phyloP scores from a whole-genome alignment of 805 yeast genomes.

The Saccharomycopsis fermentans region DNA sequence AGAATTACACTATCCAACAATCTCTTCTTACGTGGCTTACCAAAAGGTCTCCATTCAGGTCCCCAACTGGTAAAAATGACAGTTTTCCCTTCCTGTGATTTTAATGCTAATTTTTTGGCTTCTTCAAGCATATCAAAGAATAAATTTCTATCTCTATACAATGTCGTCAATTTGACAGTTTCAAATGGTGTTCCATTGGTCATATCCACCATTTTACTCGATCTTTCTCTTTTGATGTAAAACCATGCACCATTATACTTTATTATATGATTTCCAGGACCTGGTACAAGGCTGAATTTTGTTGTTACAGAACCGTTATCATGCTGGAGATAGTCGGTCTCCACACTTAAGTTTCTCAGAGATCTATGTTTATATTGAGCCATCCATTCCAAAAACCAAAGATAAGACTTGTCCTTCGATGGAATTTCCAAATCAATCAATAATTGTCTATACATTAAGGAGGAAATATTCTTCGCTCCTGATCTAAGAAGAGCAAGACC shows the following conservation, averaged over 20 bases:
- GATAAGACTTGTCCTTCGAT: constrained; percentile 83
- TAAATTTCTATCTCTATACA: constrained; percentile 67
- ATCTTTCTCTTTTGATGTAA: constrained; percentile 81
- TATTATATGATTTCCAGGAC: constrained; percentile 91
- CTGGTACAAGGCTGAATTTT: constrained; percentile 86
- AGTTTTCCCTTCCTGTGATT: constrained; percentile 83
- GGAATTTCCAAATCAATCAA: constrained; percentile 90
- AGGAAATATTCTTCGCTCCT: constrained; percentile 52
- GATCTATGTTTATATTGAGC: constrained; percentile 62
- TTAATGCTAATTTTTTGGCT: constrained; percentile 76
- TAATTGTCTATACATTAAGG: constrained; percentile 68
- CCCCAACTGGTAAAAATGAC: constrained; percentile 94
- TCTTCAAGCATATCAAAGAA: constrained; percentile 66
- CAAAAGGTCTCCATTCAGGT: constrained; percentile 98
- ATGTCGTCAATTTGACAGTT: constrained; percentile 86
- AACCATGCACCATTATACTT: constrained; percentile 80
- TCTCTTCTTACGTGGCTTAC: constrained; percentile 86
- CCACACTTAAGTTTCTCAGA: constrained; percentile 82
- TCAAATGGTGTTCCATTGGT: constrained; percentile 91
- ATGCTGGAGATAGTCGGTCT: constrained; percentile 77
- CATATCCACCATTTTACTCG: constrained; percentile 80
- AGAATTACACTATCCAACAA: constrained; percentile 76
- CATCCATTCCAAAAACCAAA: constrained; percentile 98
- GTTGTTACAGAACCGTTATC: constrained; percentile 88
- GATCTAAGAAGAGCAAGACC: constrained; percentile 68